Base-by-base conservation (phyloP, 768 basidiomycete genomes). In the Lentinus tigrinus region DNA sequence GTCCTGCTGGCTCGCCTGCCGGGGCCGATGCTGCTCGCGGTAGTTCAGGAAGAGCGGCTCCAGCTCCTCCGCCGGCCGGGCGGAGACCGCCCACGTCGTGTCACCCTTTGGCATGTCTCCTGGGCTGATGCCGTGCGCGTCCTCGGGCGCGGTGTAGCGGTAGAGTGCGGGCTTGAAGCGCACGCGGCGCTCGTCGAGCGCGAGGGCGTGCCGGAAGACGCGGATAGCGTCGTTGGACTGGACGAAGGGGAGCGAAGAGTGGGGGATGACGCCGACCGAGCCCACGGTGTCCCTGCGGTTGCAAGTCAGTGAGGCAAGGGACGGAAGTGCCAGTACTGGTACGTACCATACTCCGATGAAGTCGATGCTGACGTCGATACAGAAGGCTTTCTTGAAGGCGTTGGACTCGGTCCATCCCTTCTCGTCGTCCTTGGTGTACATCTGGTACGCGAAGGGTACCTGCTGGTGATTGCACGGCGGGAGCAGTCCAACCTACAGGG, bases 391-490 rank as follows among this genome's bases (percentile, higher is more conserved):
- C 70, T 91, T 91, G 75, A 92, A 92, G 0, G 77, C 80, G 0
- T 74, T 78, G 55, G 85, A 85, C 65, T 88, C 83, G 6, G 66
- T 57, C 87, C 87, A 89, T 1, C 88, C 87, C 1, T 57, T 59
- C 6, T 79, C 71, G 61, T 88, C 83, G 34, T 83, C 80, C 3
- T 77, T 72, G 3, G 77, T 78, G 72, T 84, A 93, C 85, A 91
- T 89, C 60, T 82, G 80, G 73, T 85, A 87, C 3, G 90, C 91
- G 64, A 93, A 91, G 0, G 87, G 87, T 6, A 92, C 83, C 66
- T 91, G 87, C 61, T 91, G 86, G 48, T 86, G 80, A 58, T 91
- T 92, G 63, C 79, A 80, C 24, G 76, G 78, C 0, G 89, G 90
- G 0, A 92, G 75, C 1, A 92, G 73, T 0, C 90, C 90, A 28